Conservation (phyloP, 352 stramenopile genomes). For the Phytopythium litorale region DNA sequence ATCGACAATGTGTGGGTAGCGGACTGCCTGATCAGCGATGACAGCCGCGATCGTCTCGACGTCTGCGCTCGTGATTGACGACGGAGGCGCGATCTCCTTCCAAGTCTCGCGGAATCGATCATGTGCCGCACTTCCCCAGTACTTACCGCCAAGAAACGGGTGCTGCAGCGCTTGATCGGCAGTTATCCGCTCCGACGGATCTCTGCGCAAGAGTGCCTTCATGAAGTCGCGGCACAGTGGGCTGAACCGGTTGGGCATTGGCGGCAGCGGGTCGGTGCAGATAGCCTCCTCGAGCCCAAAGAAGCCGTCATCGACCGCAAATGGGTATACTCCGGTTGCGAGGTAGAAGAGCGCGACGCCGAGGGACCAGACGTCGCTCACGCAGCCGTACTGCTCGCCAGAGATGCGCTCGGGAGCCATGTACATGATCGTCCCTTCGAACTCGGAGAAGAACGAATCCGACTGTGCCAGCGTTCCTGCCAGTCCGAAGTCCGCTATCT, state of each 20-base stretch:
- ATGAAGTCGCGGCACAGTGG: conserved; percentile 92
- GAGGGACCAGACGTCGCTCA: conserved; percentile 79
- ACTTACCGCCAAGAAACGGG: conserved; percentile 72
- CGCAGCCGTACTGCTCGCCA: conserved; percentile 80
- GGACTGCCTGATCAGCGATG: conserved; percentile 14
- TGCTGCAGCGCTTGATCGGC: conserved; percentile 87
- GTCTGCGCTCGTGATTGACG: conserved; percentile 21
- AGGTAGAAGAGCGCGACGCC: conserved; percentile 70
- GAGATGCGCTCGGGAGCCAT: conserved; percentile 93
- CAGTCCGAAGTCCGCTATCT: conserved; percentile 84
- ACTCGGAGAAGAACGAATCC: conserved; percentile 78
- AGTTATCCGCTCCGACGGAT: conserved; percentile 77
- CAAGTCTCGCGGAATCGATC: conserved; percentile 33
- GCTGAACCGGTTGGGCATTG: conserved; percentile 80
- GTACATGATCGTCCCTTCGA: conserved; percentile 93
- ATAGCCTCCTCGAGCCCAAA: conserved; percentile 85
- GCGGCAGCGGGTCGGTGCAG: conserved; percentile 63
- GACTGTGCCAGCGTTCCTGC: conserved; percentile 71
- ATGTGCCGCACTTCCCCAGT: conserved; percentile 27
- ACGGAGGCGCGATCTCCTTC: conserved; percentile 30
- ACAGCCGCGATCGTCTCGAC: conserved; percentile 10
- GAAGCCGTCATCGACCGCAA: conserved; percentile 70
- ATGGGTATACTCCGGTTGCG: conserved; percentile 64
- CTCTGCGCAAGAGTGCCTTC: conserved; percentile 86
- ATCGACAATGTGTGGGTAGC: conserved; percentile 11